Percentiles rank a stretch among this genome's conserved stretches.
These are phyloP conservation scores for Lagerstroemia speciosa DNA, from an alignment of 345 rosid species.

Conservation along the genomic window DNA sequence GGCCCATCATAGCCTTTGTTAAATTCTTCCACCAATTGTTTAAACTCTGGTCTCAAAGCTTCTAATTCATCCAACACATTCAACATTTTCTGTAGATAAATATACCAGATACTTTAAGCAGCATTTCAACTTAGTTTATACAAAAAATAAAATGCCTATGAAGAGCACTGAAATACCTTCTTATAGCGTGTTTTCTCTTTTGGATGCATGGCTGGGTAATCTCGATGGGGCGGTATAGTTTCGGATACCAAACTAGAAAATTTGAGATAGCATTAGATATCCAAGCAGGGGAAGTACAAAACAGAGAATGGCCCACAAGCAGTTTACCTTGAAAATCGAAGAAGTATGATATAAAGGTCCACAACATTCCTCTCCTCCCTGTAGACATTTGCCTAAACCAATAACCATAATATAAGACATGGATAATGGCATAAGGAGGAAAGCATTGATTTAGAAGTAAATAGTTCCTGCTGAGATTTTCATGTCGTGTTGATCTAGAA, in stretches of 20 bases:
- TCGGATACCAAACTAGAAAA: slow-evolving; percentile 77
- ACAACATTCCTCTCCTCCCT: slow-evolving; percentile 79
- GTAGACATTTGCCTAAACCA: slow-evolving; percentile 60
- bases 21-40: slow-evolving; percentile 37
- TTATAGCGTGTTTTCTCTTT: slow-evolving; percentile 50
- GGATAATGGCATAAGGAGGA: not conserved
- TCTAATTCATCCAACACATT: slow-evolving; percentile 75
- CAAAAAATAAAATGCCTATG: not conserved
- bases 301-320: not conserved
- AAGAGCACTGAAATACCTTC: slow-evolving; percentile 44
- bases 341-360: slow-evolving; percentile 83
- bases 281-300: not conserved
- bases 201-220: slow-evolving; percentile 43
- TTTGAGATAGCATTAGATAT: slow-evolving; percentile 5
- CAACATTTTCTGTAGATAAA: slow-evolving; percentile 45
- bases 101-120: slow-evolving; percentile 7
- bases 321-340: slow-evolving; percentile 74
- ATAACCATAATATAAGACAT: not conserved
- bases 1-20: slow-evolving; percentile 27
- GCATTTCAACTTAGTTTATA: not conserved
- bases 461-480: not conserved
- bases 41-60: slow-evolving; percentile 63
- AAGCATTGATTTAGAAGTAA: too few relatives aligned
- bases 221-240: slow-evolving; percentile 87
- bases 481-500: not conserved